Base-by-base conservation (phyloP, 768 basidiomycete species). In the Boletus patriciae region DNA sequence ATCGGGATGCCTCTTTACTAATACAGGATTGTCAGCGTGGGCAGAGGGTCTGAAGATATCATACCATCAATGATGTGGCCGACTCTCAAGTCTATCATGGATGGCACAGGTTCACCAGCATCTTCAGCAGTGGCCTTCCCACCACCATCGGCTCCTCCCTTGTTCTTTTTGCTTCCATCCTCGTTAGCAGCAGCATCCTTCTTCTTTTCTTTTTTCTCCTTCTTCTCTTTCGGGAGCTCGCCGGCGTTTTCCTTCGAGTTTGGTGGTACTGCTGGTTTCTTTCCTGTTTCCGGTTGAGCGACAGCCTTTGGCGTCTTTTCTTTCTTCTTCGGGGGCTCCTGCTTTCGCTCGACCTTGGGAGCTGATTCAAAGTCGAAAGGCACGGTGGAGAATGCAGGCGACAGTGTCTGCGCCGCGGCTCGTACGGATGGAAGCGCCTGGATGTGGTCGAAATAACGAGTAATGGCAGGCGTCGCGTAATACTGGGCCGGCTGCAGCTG, bases 1-100 rank as follows among this genome's bases (percentile, higher is more conserved):
- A 67, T 99, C 97, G 16, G 97, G 96, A 69, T 99, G 97, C 66
- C 91, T 92, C 74, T 85, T 86, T 65, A 98, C 96, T 96, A 67
- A 62, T 53, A 27, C 54, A 21, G 45, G 29, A 10, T 37, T 16
- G 34, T 69, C 34, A 61, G 60, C 45, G 10, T 23, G 33, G n/a
- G 31, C 27, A 25, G 23, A 15, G 40, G 16, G 12, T 25, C 42
- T 8, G 16, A 41, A n/a, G 33, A 33, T 11, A 33, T 73, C 84
- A 68, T 63, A 96, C 94, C 85, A 69, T 97, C 91, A 18, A 98
- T 75, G 60, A 98, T 96, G 62, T 85, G 87, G 4, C 97, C 96
- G 4, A 99, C 93, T 45, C 96, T 83, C 58, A 99, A 80, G 65
- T 99, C 97, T 66, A 99, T 90, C 95, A 98, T 98, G 43, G 92